Conservation (phyloP, 208 protist genomes). For the Leishmania turanica region DNA sequence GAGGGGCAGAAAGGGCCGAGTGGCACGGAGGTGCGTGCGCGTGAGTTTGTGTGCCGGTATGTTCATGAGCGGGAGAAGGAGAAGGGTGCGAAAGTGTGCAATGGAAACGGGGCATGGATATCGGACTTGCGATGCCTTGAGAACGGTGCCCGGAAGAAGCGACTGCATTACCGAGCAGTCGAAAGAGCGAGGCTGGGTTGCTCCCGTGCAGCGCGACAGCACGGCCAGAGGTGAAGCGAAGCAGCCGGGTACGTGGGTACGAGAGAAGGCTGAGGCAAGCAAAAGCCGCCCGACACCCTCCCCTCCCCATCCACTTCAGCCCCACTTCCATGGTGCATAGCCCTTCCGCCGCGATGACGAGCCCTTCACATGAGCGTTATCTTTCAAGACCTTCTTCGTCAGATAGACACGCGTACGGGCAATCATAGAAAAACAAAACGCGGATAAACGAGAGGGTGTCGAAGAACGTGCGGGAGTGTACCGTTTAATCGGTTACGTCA, state of each 20-base stretch:
- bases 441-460: neutral
- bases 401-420: neutral
- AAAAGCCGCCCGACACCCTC: neutral
- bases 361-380: neutral
- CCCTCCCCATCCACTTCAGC: neutral
- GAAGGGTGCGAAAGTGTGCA: neutral
- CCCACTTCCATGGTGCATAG: neutral
- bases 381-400: neutral
- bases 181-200: neutral
- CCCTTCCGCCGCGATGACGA: neutral
- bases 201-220: neutral
- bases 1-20: too few species aligned
- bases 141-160: neutral
- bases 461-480: neutral
- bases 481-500: neutral
- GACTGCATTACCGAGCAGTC: neutral
- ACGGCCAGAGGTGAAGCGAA: neutral
- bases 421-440: neutral
- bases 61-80: neutral
- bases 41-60: neutral
- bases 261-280: neutral
- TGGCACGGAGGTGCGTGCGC: neutral
- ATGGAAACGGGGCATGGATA: neutral
- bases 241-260: neutral
- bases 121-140: neutral